phyloP scores from a whole-genome alignment of 2,329 filamentous ascomycete species.

The Iodosphaeria phyllophila region DNA sequence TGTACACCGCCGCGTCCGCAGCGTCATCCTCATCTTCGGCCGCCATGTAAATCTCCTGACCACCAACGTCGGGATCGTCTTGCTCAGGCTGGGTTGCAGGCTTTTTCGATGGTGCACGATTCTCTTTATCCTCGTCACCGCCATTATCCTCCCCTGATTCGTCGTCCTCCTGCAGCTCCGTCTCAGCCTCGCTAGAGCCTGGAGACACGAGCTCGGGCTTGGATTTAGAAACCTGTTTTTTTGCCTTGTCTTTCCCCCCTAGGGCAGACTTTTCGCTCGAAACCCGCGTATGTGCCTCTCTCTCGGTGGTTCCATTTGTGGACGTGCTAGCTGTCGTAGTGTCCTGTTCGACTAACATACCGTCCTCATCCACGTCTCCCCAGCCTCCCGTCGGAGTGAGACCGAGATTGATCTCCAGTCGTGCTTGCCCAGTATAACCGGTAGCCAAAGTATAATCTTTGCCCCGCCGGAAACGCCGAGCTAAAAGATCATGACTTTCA shows the following conservation, averaged over 20 bases:
- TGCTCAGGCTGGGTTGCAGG: slow-evolving; percentile 11
- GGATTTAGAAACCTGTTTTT: slow-evolving; percentile 11
- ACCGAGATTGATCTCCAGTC: slow-evolving; percentile 72
- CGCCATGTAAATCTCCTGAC: slow-evolving; percentile 87
- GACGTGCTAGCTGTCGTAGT: slow-evolving; percentile 10
- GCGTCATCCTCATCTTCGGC: slow-evolving; percentile 57
- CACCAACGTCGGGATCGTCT: slow-evolving; percentile 41
- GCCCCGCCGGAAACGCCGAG: slow-evolving; percentile 70
- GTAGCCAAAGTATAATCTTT: slow-evolving; percentile 88
- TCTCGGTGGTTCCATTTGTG: slow-evolving; percentile 16
- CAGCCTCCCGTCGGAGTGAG: slow-evolving; percentile 75
- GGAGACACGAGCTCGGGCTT: no score
- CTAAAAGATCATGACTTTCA: slow-evolving; percentile 58
- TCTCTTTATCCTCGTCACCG: no score
- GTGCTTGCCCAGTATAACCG: slow-evolving; percentile 57
- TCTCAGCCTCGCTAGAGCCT: no score
- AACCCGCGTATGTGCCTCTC: slow-evolving; percentile 13
- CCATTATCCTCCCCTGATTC: no score
- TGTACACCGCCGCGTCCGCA: slow-evolving; percentile 75
- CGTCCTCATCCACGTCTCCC: slow-evolving; percentile 46
- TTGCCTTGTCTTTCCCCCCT: slow-evolving; percentile 10
- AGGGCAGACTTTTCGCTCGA: slow-evolving; percentile 2
- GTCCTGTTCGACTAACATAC: slow-evolving; percentile 23
- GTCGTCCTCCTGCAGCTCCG: no score
- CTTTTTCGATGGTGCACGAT: no score